phyloP scores from a whole-genome alignment of 768 basidiomycete species.

The Pleurotus platypus region DNA sequence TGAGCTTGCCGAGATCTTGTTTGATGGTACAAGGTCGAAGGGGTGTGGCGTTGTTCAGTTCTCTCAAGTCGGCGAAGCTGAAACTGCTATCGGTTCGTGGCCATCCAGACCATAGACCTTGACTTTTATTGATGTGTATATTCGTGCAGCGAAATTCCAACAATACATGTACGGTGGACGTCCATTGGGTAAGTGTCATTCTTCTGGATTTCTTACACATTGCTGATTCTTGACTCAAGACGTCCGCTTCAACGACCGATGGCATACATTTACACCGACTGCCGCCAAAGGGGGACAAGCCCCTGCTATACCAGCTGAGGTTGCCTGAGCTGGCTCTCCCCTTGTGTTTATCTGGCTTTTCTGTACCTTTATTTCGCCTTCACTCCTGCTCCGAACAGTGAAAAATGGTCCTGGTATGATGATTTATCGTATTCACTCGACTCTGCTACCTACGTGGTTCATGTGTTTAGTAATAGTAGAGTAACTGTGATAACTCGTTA shows the following conservation, averaged over 20 bases:
- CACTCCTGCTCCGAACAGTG: too few relatives aligned
- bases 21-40: slow-evolving; percentile 89
- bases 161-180: slow-evolving; percentile 93
- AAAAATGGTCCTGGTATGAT: too few relatives aligned
- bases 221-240: slow-evolving; percentile 37
- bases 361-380: neutral
- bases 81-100: slow-evolving; percentile 82
- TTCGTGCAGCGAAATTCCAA: slow-evolving; percentile 78
- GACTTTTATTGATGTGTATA: neutral
- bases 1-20: slow-evolving; percentile 91
- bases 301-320: slow-evolving; percentile 62
- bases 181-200: slow-evolving; percentile 60
- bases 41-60: slow-evolving; percentile 97
- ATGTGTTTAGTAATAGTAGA: too few relatives aligned
- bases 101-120: neutral
- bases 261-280: slow-evolving; percentile 89
- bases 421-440: too few relatives aligned
- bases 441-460: too few relatives aligned
- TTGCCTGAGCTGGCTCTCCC: slow-evolving; percentile 12
- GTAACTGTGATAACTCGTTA: too few relatives aligned
- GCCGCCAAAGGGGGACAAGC: slow-evolving; percentile 86
- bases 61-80: slow-evolving; percentile 79
- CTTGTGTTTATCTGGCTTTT: too few relatives aligned
- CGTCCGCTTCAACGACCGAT: slow-evolving; percentile 92
- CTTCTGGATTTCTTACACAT: slow-evolving; percentile 2